Evolutionary conservation across 768 basidiomycete species (phyloP).

Genomic region (Hericium coralloides): DNA sequence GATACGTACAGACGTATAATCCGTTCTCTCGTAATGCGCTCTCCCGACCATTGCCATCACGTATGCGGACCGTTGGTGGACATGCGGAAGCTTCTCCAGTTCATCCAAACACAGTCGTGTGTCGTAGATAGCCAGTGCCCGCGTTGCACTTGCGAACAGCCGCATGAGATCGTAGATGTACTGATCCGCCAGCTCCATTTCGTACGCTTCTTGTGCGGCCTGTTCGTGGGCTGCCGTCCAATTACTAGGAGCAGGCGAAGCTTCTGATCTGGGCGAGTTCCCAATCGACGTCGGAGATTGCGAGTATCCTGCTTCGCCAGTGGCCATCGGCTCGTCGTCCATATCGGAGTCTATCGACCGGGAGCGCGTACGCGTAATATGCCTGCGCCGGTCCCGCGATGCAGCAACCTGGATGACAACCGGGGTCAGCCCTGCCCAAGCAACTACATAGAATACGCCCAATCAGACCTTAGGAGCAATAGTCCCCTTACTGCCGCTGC

Average conservation of each 20-base stretch:
- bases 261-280: slow-evolving; percentile 34
- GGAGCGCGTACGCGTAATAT: slow-evolving; percentile 42
- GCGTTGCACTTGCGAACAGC: slow-evolving; percentile 73
- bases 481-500: slow-evolving; percentile 38
- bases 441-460: background rate
- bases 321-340: slow-evolving; percentile 50
- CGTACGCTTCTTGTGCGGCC: slow-evolving; percentile 63
- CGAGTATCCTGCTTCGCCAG: slow-evolving; percentile 44
- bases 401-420: slow-evolving; percentile 22
- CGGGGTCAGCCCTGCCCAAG: slow-evolving; percentile 1
- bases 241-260: slow-evolving; percentile 50
- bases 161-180: slow-evolving; percentile 77
- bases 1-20: slow-evolving; percentile 75
- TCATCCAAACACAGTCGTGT: slow-evolving; percentile 66
- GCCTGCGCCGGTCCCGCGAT: slow-evolving; percentile 54
- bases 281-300: slow-evolving; percentile 38
- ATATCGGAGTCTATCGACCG: slow-evolving; percentile 62
- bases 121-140: slow-evolving; percentile 67
- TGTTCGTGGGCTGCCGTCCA: slow-evolving; percentile 64
- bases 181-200: slow-evolving; percentile 68
- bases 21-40: slow-evolving; percentile 83
- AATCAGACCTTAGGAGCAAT: slow-evolving; percentile 48
- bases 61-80: slow-evolving; percentile 67
- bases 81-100: slow-evolving; percentile 65
- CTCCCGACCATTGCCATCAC: slow-evolving; percentile 78